Evolutionary conservation across 1,284 basidiomycete species (phyloP).

Genomic region (Pterula multifida): DNA sequence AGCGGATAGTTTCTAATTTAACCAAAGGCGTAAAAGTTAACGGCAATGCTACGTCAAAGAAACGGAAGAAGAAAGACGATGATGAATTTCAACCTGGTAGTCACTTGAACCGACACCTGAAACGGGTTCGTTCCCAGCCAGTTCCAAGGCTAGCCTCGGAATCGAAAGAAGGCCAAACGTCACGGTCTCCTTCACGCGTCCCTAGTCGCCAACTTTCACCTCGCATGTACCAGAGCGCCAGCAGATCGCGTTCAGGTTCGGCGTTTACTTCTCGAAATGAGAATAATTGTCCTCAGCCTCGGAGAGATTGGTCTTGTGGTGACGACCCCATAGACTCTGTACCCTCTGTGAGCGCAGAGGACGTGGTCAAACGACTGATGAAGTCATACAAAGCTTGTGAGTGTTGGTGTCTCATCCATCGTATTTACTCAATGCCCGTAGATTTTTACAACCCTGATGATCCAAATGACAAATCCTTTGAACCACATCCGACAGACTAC

Average conservation of each 20-base stretch:
- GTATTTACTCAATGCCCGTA: conserved; percentile 14
- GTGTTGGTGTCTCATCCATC: conserved; percentile 16
- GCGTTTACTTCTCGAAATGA: conserved; percentile 23
- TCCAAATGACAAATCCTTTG: conserved; percentile 43
- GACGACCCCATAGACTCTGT: conserved; percentile 39
- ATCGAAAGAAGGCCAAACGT: conserved; percentile 9
- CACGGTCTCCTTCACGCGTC: conserved; percentile 24
- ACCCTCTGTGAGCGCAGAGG: conserved; percentile 42
- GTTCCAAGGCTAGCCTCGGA: not conserved
- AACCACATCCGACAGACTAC: conserved; percentile 41
- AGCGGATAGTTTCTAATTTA: not conserved
- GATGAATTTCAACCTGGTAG: not conserved
- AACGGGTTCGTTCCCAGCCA: not conserved
- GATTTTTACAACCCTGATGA: conserved; percentile 57
- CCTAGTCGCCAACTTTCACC: conserved; percentile 30
- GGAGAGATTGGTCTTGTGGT: conserved; percentile 30
- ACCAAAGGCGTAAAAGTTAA: not conserved
- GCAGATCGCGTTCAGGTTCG: conserved; percentile 39
- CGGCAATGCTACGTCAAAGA: not conserved
- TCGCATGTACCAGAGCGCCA: conserved; percentile 31
- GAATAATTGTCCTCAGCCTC: too few relatives aligned
- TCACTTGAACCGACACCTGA: not conserved
- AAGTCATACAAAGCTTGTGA: conserved; percentile 56
- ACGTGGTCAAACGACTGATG: conserved; percentile 43
- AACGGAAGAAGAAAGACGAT: not conserved